Conservation (phyloP, 1,284 basidiomycete genomes). For the Cryptococcus jaspeensis region DNA sequence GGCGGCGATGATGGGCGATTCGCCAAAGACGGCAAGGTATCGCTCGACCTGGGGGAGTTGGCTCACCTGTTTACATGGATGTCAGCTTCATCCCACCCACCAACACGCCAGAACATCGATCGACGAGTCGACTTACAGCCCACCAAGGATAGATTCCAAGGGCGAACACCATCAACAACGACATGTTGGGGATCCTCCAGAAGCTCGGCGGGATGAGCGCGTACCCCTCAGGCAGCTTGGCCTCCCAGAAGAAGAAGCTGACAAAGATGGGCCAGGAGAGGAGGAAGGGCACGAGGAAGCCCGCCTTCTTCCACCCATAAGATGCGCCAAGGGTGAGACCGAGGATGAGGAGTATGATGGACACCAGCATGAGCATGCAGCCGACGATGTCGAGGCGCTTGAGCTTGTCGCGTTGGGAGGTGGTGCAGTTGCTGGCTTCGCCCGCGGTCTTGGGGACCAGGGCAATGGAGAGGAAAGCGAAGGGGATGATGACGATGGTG, state of each 20-base stretch:
- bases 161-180: constrained; percentile 29
- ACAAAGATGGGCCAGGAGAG: constrained; percentile 38
- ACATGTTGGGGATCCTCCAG: constrained; percentile 40
- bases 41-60: constrained; percentile 25
- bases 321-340: constrained; percentile 45
- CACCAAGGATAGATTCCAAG: constrained; percentile 33
- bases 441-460: constrained; percentile 33
- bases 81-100: constrained; percentile 1
- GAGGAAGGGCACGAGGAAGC: constrained; percentile 48
- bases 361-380: constrained; percentile 31
- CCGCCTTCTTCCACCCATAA: constrained; percentile 40
- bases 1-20: constrained; percentile 24
- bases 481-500: constrained; percentile 29
- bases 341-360: constrained; percentile 44
- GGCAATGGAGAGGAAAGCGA: constrained; percentile 20
- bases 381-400: constrained; percentile 43
- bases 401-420: constrained; percentile 19
- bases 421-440: constrained; percentile 14
- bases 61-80: too few species aligned
- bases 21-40: constrained; percentile 15
- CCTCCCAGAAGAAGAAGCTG: constrained; percentile 42
- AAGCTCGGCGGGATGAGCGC: constrained; percentile 35
- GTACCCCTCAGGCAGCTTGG: constrained; percentile 19
- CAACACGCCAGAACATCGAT: not conserved
- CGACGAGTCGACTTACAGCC: constrained; percentile 1